Conservation (phyloP, 1,284 basidiomycete genomes). For the Phellopilus nigrolimitatus region DNA sequence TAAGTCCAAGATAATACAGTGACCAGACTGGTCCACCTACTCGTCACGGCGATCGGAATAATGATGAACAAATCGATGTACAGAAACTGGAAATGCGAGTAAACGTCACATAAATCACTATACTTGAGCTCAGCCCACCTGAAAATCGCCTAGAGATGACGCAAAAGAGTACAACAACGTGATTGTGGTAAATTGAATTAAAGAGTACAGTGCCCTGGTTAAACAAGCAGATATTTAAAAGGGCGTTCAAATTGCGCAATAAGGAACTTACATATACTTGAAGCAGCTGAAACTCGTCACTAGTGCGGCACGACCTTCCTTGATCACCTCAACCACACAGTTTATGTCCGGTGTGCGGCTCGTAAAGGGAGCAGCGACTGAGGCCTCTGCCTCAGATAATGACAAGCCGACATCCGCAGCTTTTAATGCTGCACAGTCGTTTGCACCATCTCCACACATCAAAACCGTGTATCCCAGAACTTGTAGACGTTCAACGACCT, state of each 20-base stretch:
- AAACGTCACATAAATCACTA: slow-evolving; percentile 15
- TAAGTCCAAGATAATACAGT: slow-evolving; percentile 1
- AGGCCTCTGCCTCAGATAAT: slow-evolving; percentile 96
- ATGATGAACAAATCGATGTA: slow-evolving; percentile 99
- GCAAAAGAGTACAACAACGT: slow-evolving; percentile 95
- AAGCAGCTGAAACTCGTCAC: slow-evolving; percentile 99
- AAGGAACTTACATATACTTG: slow-evolving; percentile 87
- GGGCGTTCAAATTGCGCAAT: background rate
- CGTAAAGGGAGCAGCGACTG: slow-evolving; percentile 98
- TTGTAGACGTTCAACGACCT: slow-evolving; percentile 94
- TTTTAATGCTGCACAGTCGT: slow-evolving; percentile 98
- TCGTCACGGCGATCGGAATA: slow-evolving; percentile 92
- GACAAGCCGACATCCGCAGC: slow-evolving; percentile 98
- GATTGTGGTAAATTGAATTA: slow-evolving; percentile 87
- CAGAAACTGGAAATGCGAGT: slow-evolving; percentile 60
- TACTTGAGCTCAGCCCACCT: slow-evolving; percentile 56
- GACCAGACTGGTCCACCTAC: slow-evolving; percentile 47
- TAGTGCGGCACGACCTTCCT: slow-evolving; percentile 90
- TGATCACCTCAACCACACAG: slow-evolving; percentile 95
- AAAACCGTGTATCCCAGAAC: slow-evolving; percentile 92
- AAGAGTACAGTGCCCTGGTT: slow-evolving; percentile 80
- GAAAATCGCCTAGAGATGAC: slow-evolving; percentile 93
- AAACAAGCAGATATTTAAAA: slow-evolving; percentile 17
- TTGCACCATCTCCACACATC: slow-evolving; percentile 99
- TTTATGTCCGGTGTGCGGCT: slow-evolving; percentile 91